phyloP scores from a whole-genome alignment of 2,329 filamentous ascomycete genomes.

The Ceratocystis destructans region DNA sequence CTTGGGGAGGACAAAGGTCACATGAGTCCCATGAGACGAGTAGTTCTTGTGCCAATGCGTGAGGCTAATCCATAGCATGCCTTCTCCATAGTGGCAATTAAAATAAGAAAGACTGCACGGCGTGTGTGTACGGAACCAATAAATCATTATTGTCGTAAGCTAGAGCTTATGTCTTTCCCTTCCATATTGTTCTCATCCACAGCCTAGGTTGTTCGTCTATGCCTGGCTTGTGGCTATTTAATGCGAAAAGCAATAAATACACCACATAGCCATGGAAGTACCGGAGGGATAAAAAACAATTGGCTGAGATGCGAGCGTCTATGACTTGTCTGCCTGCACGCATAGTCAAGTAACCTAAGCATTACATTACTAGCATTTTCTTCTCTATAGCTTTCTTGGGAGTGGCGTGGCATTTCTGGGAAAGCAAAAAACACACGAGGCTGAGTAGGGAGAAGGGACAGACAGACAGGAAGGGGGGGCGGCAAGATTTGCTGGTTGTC shows the following conservation, averaged over 20 bases:
- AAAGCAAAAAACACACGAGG: too few relatives aligned
- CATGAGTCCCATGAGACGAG: neutral
- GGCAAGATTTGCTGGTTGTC: too few relatives aligned
- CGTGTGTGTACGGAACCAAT: too few relatives aligned
- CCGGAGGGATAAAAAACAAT: neutral
- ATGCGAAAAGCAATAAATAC: neutral
- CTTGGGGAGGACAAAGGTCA: neutral
- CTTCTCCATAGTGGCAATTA: neutral
- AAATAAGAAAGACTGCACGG: too few relatives aligned
- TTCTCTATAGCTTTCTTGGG: too few relatives aligned
- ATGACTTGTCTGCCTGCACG: neutral
- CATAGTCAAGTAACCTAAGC: too few relatives aligned
- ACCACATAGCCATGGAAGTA: neutral
- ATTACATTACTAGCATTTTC: too few relatives aligned
- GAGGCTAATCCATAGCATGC: neutral
- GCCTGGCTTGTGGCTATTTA: too few relatives aligned
- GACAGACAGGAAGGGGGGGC: too few relatives aligned
- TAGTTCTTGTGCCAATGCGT: neutral
- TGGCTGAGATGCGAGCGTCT: neutral
- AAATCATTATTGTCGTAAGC: neutral
- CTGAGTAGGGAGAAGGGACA: too few relatives aligned
- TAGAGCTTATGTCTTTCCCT: neutral
- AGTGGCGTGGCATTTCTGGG: too few relatives aligned
- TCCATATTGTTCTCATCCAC: neutral
- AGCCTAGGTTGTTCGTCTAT: too few relatives aligned